Conservation (phyloP, 306 rosid genomes). For the Mucuna pruriens region DNA sequence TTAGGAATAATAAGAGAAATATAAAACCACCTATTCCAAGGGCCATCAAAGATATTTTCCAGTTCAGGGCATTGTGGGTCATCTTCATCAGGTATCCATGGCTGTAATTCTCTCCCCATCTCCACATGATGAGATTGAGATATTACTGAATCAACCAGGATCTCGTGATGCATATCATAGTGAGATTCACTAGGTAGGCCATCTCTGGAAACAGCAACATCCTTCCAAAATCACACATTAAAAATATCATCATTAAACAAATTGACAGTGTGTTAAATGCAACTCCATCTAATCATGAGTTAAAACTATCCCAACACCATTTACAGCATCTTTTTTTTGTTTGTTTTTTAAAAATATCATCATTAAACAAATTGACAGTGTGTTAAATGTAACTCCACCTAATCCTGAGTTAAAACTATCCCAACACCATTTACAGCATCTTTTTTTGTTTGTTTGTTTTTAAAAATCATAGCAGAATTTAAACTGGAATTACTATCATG, state of each 20-base stretch:
- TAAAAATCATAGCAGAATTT: background rate
- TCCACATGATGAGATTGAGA: slow-evolving; percentile 80
- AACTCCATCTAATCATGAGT: slow-evolving; percentile 20
- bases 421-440: slow-evolving; percentile 15
- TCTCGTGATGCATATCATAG: slow-evolving; percentile 63
- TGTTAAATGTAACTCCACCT: slow-evolving; percentile 24
- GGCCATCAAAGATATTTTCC: slow-evolving; percentile 78
- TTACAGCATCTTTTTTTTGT: too few species aligned
- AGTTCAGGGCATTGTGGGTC: slow-evolving; percentile 82
- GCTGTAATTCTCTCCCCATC: slow-evolving; percentile 79
- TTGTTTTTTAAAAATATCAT: slow-evolving; percentile 34
- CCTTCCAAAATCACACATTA: slow-evolving; percentile 58
- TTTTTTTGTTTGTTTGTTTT: background rate
- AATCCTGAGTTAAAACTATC: background rate
- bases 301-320: slow-evolving; percentile 8
- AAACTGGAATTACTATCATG: slow-evolving; percentile 11
- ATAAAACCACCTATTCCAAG: slow-evolving; percentile 82
- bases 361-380: slow-evolving; percentile 24
- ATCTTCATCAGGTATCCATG: slow-evolving; percentile 93
- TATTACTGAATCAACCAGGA: slow-evolving; percentile 83
- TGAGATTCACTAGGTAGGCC: slow-evolving; percentile 60
- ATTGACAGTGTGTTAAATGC: slow-evolving; percentile 17
- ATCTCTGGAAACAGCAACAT: slow-evolving; percentile 66
- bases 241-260: slow-evolving; percentile 34
- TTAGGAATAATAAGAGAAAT: slow-evolving; percentile 40